Evolutionary conservation across 75 land plant species (phyloP).

Genomic region (Adiantum capillusveneris): DNA sequence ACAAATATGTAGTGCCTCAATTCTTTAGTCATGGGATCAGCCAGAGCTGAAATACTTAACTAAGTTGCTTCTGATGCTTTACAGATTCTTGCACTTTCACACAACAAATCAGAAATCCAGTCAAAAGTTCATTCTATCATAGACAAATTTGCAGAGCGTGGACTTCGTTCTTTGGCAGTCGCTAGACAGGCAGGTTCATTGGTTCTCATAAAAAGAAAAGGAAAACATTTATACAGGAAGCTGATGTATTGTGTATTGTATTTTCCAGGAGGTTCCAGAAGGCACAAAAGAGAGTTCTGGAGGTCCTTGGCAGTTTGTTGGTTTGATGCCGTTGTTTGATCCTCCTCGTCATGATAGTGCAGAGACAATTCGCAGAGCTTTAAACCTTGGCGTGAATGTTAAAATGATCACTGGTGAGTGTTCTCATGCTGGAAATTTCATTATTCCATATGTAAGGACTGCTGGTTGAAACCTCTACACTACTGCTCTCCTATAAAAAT

Average conservation of each 20-base stretch:
- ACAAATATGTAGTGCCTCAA: no score
- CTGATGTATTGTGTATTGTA: no score
- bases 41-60: no score
- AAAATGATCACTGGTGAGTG: conserved; percentile 93
- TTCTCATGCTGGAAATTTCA: no score
- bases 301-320: conserved; percentile 89
- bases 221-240: no score
- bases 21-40: no score
- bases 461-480: no score
- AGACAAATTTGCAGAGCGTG: conserved; percentile 96
- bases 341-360: conserved; percentile 99
- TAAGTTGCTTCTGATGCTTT: no score
- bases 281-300: conserved; percentile 85
- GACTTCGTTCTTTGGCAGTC: conserved; percentile 87
- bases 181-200: conserved; percentile 65
- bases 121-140: conserved; percentile 84
- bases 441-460: no score
- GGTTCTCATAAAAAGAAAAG: background rate
- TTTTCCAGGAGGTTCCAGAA: conserved; percentile 88
- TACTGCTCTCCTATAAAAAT: no score
- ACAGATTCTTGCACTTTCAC: conserved; percentile 79
- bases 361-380: conserved; percentile 87
- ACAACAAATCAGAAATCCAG: conserved; percentile 76
- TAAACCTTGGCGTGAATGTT: conserved; percentile 95
- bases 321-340: conserved; percentile 91